Evolutionary conservation across 371 early-diverging fungal species (phyloP), one percentile per base, ranked within the genome.

Genomic region (Rhizomucor miehei): DNA sequence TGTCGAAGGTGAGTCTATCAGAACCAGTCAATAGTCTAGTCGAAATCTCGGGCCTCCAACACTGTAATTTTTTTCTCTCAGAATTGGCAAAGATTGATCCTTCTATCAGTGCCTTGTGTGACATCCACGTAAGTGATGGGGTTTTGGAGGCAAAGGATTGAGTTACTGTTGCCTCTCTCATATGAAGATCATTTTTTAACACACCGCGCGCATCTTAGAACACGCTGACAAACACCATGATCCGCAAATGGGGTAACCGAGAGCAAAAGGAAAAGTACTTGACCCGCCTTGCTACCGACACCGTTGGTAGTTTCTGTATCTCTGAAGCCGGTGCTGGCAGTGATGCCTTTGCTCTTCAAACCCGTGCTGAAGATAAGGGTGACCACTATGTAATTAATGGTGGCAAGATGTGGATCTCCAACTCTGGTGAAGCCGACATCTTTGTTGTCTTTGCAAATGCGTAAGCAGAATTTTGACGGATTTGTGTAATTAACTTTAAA

Each of bases 371-470:
- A 51, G 93, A 92, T 70, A 79, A 93, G 49, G 94, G 91, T 44
- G 92, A 93, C 65, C 84, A 95, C 69, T 98, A 93, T 67, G 67
- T 94, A 56, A 59, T 98, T 52, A 97, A 90, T 65, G 98, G 95
- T 49, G 67, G 79, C 56, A 97, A 97, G 81, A 91, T 95, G 93
- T 90, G 89, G 88, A 93, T 89, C 69, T 86, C 89, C 63, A 91
- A 92, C 75, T 87, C 89, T 19, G 77, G 60, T 39, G 95, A 96
- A 69, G 95, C 97, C 51, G 94, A 90, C 20, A 88, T 95, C 59
- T 97, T 97, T 80, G 81, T 97, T 14, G 91, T 98, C 34, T 98
- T 98, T 81, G 99, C 99, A 66, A 98, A 93, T 64, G 89, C 91
- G 48, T 77, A 75, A 63, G 71, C 60, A 2, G 17, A 6, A 21